Percentiles rank a stretch among this genome's conserved stretches.
Evolutionary conservation across 371 early-diverging fungal species (phyloP).

Genomic region (Parasitella parasitica): DNA sequence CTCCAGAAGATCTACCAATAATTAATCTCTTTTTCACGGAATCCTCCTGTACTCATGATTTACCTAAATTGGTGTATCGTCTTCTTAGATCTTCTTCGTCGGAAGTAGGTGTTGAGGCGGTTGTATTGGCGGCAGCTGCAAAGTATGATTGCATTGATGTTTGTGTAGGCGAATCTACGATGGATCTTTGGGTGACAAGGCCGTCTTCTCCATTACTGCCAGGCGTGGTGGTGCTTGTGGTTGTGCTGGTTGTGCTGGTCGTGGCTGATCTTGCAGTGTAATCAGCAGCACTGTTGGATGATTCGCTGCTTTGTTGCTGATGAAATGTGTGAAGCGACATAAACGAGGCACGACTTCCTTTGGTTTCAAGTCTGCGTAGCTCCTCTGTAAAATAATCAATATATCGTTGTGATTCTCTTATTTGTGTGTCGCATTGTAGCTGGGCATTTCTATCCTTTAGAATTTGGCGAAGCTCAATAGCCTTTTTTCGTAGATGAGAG

Average conservation of each 20-base stretch:
- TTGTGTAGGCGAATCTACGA: slow-evolving; percentile 7
- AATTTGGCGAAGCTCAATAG: slow-evolving; percentile 62
- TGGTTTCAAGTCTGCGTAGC: slow-evolving; percentile 36
- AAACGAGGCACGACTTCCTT: slow-evolving; percentile 21
- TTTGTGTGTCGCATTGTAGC: slow-evolving; percentile 74
- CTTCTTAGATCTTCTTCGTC: slow-evolving; percentile 20
- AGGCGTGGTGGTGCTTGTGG: neutral
- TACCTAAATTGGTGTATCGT: slow-evolving; percentile 50
- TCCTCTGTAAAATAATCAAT: slow-evolving; percentile 79
- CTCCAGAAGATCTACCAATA: slow-evolving; percentile 59
- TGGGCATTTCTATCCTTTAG: slow-evolving; percentile 63
- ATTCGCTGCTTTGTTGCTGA: neutral
- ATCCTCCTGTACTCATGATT: neutral
- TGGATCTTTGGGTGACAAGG: neutral
- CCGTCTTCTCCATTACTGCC: neutral
- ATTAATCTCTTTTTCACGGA: neutral
- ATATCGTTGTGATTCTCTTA: slow-evolving; percentile 76
- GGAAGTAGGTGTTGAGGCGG: neutral
- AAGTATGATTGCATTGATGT: neutral
- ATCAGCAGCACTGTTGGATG: neutral
- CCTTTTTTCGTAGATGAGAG: slow-evolving; percentile 63
- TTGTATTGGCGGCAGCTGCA: neutral
- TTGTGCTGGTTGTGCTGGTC: neutral
- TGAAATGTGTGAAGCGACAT: slow-evolving; percentile 3
- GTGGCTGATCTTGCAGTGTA: neutral